These are phyloP conservation scores for Ophiosphaerella korrae DNA, from an alignment of 2,329 filamentous ascomycete genomes.

Conservation along the genomic window DNA sequence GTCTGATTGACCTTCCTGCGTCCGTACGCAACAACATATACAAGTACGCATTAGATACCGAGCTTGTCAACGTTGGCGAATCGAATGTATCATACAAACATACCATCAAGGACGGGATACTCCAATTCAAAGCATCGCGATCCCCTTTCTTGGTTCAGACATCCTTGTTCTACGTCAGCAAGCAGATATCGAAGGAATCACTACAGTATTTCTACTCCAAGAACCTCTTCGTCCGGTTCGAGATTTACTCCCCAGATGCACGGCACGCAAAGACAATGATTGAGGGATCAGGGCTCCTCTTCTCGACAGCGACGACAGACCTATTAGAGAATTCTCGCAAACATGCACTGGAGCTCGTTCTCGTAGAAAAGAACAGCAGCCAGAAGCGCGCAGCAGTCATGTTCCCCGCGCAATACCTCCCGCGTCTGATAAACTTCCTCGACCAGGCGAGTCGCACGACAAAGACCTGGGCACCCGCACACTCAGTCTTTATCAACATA, in stretches of 20 bases:
- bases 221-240: slow-evolving; percentile 37
- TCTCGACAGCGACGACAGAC: slow-evolving; percentile 17
- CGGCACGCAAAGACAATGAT: slow-evolving; percentile 40
- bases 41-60: slow-evolving; percentile 40
- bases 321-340: slow-evolving; percentile 11
- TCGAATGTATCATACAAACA: slow-evolving; percentile 40
- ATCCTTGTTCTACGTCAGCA: slow-evolving; percentile 34
- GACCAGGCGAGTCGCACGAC: slow-evolving; percentile 29
- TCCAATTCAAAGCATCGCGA: slow-evolving; percentile 37
- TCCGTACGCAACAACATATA: slow-evolving; percentile 42
- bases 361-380: slow-evolving; percentile 35
- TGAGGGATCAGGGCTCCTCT: slow-evolving; percentile 38
- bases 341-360: slow-evolving; percentile 35
- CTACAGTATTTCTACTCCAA: slow-evolving; percentile 38
- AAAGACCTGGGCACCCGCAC: slow-evolving; percentile 25
- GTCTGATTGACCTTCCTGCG: slow-evolving; percentile 32
- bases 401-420: slow-evolving; percentile 44
- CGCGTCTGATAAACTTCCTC: slow-evolving; percentile 42
- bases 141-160: slow-evolving; percentile 32
- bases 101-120: slow-evolving; percentile 20
- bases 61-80: slow-evolving; percentile 37
- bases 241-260: slow-evolving; percentile 32
- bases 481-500: slow-evolving; percentile 28
- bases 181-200: slow-evolving; percentile 28
- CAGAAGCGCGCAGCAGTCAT: slow-evolving; percentile 34